Conservation (phyloP, 225 moss, liverwort and hornwort species). For the Physcomitrium patens region DNA sequence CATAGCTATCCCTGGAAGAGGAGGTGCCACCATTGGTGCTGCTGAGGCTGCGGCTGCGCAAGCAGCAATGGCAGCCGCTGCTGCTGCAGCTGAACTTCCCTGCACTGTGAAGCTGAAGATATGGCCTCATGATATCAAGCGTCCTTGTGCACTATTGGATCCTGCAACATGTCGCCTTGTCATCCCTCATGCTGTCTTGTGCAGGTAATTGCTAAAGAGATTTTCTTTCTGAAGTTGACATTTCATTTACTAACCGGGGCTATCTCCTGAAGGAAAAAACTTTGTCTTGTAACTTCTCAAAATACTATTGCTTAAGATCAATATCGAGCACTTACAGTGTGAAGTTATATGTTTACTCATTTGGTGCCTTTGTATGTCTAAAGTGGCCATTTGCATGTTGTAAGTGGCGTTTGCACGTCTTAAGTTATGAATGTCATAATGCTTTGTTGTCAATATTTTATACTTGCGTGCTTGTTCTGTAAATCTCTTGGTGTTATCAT, state of each 20-base stretch:
- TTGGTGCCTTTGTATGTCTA: background rate
- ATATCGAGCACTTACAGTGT: background rate
- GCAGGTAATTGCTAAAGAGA: slow-evolving; percentile 65
- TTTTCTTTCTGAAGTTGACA: background rate
- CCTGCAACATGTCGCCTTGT: slow-evolving; percentile 89
- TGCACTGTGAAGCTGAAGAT: slow-evolving; percentile 99
- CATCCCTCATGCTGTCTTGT: slow-evolving; percentile 97
- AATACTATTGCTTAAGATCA: background rate
- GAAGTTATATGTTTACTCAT: background rate
- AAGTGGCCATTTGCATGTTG: background rate
- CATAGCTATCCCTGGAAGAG: slow-evolving; percentile 70
- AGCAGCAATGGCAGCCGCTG: slow-evolving; percentile 75
- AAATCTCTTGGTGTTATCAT: background rate
- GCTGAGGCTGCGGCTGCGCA: slow-evolving; percentile 81
- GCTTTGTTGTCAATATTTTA: background rate
- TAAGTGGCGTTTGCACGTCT: slow-evolving; percentile 11
- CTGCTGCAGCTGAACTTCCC: slow-evolving; percentile 86
- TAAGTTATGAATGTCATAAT: slow-evolving; percentile 13
- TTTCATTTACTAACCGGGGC: background rate
- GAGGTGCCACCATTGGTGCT: slow-evolving; percentile 73
- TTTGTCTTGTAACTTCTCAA: background rate
- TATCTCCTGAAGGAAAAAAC: background rate
- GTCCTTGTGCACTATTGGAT: slow-evolving; percentile 85
- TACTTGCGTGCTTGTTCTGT: background rate
- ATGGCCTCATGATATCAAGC: slow-evolving; percentile 97